Percentiles rank a stretch among this genome's conserved stretches.
Conservation (phyloP, 2,329 filamentous ascomycete species). For the Fusarium subtropicale region DNA sequence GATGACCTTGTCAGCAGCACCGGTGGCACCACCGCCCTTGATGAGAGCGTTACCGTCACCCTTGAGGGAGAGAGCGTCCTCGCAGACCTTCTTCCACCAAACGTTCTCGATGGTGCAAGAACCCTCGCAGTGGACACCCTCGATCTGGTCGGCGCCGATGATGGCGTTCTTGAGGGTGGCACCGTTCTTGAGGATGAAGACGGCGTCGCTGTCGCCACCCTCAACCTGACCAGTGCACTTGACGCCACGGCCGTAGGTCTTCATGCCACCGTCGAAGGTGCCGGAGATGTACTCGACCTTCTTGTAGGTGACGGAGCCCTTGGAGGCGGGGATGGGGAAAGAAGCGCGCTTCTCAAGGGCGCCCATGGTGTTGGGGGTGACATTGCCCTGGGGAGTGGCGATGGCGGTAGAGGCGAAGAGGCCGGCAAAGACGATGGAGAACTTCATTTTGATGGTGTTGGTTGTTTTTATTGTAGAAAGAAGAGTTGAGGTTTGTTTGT, state of each 20-base stretch:
- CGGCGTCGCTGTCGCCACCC: conserved; percentile 33
- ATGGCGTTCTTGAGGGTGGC: conserved; percentile 43
- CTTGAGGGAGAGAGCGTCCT: conserved; percentile 42
- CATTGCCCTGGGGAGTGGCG: conserved; percentile 40
- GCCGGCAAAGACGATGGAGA: conserved; percentile 41
- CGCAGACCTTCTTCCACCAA: conserved; percentile 44
- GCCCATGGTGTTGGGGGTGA: conserved; percentile 45
- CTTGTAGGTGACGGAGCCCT: conserved; percentile 45
- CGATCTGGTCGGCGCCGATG: conserved; percentile 39
- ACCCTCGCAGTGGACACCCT: conserved; percentile 42
- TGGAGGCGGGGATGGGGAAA: conserved; percentile 44
- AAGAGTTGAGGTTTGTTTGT: conserved; percentile 8
- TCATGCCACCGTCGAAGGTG: conserved; percentile 37
- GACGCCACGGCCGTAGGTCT: conserved; percentile 42
- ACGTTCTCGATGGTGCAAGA: conserved; percentile 44
- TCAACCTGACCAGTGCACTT: conserved; percentile 40
- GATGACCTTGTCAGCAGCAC: conserved; percentile 42
- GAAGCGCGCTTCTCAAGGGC: conserved; percentile 43
- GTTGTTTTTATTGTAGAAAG: neutral
- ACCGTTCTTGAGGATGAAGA: conserved; percentile 43
- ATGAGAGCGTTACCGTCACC: conserved; percentile 39
- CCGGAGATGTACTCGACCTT: conserved; percentile 30
- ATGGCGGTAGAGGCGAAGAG: conserved; percentile 38
- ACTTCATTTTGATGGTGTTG: conserved; percentile 41
- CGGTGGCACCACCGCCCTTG: conserved; percentile 41